Base-by-base conservation (phyloP, 2,329 filamentous ascomycete species). In the Cercospora sp. region DNA sequence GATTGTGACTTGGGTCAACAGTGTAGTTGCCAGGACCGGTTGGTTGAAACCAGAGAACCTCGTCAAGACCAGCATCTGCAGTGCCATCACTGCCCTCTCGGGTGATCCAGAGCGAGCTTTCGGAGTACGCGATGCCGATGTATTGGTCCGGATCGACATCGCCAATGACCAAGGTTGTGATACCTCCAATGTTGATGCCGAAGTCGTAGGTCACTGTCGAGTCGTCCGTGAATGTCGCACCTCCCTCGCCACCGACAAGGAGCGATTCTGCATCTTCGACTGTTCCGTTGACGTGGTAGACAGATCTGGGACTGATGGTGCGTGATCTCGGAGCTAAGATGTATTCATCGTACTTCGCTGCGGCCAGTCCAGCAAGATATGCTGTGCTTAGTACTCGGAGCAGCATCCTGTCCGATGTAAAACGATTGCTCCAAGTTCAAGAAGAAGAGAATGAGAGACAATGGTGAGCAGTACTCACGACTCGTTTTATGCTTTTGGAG, bases 51-150 rank as follows among this genome's bases (percentile, higher is more conserved):
- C 83, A 86, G 0, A 86, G 76, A 0, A 80, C 79, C 61, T 82
- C 80, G 59, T 86, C 85, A 10, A 83, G 79, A 3, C 75, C 78
- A 0, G 79, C 70, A 21, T 74, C 70, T 8, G 78, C 77, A 55
- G 85, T 78, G 61, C 80, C 78, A 49, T 79, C 77, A 67, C 82
- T 83, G 5, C 86, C 73, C 18, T 83, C 83, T 0, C 83, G 82
- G 69, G 80, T 84, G 57, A 87, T 83, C 83, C 83, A 87, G 1
- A 85, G 70, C 0, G 79, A 81, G 66, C 77, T 79, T 63, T 82
- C 81, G 1, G 79, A 78, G 65, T 80, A 83, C 1, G 80, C 79
- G 30, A 83, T 74, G 60, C 81, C 81, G 53, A 83, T 81, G 70
- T 77, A 80, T 60, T 82, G 79, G 37, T 77, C 72, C 0, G 70